Percentiles rank a stretch among this genome's conserved stretches.
These are phyloP conservation scores for Phyllosticta citriasiana DNA, from an alignment of 2,329 filamentous ascomycete genomes.

Conservation along the genomic window DNA sequence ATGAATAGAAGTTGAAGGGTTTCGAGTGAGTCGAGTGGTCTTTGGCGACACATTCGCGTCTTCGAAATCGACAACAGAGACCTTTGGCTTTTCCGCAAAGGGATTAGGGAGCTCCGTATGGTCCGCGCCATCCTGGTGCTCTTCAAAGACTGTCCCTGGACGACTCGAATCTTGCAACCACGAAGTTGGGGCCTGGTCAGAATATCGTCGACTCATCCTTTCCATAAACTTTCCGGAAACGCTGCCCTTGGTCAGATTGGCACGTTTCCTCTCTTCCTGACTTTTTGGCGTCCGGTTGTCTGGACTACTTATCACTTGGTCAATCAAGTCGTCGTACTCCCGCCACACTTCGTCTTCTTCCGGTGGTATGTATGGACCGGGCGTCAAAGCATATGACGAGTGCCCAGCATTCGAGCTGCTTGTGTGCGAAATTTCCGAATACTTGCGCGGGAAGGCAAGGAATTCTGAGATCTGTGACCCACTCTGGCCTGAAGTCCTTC, in stretches of 20 bases:
- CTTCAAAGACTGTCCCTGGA: background rate
- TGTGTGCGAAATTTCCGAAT: conserved; percentile 58
- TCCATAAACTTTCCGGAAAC: background rate
- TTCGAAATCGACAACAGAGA: background rate
- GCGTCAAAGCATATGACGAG: conserved; percentile 53
- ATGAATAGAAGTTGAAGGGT: conserved; percentile 23
- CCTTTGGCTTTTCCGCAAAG: background rate
- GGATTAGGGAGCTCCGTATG: background rate
- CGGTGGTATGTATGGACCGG: conserved; percentile 50
- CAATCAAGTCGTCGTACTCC: conserved; percentile 83
- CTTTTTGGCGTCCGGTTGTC: background rate
- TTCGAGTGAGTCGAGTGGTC: background rate
- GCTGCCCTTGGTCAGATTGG: background rate
- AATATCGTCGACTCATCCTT: background rate
- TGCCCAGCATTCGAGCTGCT: conserved; percentile 50
- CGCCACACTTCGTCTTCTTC: conserved; percentile 87
- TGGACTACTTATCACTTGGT: conserved; percentile 44
- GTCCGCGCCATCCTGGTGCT: background rate
- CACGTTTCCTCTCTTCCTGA: background rate
- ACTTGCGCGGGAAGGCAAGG: conserved; percentile 61
- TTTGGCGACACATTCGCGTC: background rate
- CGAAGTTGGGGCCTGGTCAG: background rate
- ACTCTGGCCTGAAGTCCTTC: background rate
- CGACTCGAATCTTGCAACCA: background rate
- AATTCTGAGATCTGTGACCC: conserved; percentile 45